Base-by-base conservation (phyloP, 1,284 basidiomycete species). In the Mycena citricolor region DNA sequence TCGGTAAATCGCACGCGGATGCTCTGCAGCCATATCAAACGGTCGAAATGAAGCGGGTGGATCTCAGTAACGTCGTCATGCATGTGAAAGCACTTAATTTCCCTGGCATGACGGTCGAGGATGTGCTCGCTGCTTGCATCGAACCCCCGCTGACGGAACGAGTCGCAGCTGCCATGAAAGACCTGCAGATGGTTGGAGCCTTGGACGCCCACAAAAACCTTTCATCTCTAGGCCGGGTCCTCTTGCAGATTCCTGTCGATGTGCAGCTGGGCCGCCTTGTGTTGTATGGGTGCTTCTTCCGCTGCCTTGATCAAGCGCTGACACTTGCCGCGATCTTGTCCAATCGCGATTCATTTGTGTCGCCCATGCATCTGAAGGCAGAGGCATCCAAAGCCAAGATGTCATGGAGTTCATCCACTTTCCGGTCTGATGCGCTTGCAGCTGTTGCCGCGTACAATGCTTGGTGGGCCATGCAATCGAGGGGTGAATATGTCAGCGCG, bases 81-180 rank as follows among this genome's bases (percentile, higher is more conserved):
- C 94, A 95, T 62, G 83, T 98, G 67, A 98, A 97, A 60, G 94
- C 94, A n/a, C 77, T 97, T 34, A 86, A 94, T 60, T 90, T 97
- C 62, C 89, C 92, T 5, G 83, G 83, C 39, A 84, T 94, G 81
- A 71, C 80, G 24, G 90, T 91, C 14, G 90, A 97, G 61, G 86
- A 94, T 45, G 93, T 97, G 19, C 72, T 98, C 14, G 83, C 79
- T 0, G 81, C 79, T 17, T 80, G 89, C 8, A 97, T 97, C 53
- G 94, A 97, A 63, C 90, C 95, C 5, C 94, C 94, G n/a, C 82
- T 81, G 32, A 68, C 78, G 1, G 79, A 82, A 24, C 83, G 91
- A 21, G 86, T 98, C 26, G 68, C 71, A 12, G 85, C 90, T 21
- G 95, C 94, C 0, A 86, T 95, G 74, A 76, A 78, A 42, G 77